Conservation (phyloP, 2,329 filamentous ascomycete species). For the Fusarium brachygibbosum region DNA sequence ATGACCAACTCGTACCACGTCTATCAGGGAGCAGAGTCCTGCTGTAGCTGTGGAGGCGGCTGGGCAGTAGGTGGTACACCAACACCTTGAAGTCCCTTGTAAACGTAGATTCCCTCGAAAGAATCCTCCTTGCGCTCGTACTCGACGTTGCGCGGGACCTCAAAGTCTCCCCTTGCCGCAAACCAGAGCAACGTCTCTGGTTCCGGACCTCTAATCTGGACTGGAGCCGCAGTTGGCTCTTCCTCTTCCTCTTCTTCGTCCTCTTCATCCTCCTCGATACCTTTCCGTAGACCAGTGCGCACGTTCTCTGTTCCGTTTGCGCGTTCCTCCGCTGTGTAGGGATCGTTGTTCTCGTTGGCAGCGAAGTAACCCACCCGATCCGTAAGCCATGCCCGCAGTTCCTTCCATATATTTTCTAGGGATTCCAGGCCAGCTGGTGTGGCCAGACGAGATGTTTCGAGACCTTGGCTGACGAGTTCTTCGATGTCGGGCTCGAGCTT, state of each 20-base stretch:
- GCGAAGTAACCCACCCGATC: slow-evolving; percentile 59
- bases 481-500: slow-evolving; percentile 85
- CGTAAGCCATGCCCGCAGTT: slow-evolving; percentile 58
- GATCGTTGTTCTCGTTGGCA: slow-evolving; percentile 64
- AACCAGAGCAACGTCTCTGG: slow-evolving; percentile 65
- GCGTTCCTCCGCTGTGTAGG: slow-evolving; percentile 80
- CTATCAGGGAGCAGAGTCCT: slow-evolving; percentile 34
- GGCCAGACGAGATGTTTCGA: slow-evolving; percentile 59
- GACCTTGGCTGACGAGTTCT: slow-evolving; percentile 76
- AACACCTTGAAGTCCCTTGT: slow-evolving; percentile 54
- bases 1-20: neutral
- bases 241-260: slow-evolving; percentile 21
- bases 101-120: slow-evolving; percentile 23
- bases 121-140: slow-evolving; percentile 54
- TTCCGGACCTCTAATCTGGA: slow-evolving; percentile 57
- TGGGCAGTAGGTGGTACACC: slow-evolving; percentile 50
- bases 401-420: slow-evolving; percentile 70
- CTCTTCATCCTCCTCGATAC: slow-evolving; percentile 68
- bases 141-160: slow-evolving; percentile 61
- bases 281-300: slow-evolving; percentile 75
- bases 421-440: slow-evolving; percentile 60
- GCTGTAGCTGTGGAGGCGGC: slow-evolving; percentile 15
- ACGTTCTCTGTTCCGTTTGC: slow-evolving; percentile 76
- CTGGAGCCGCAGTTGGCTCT: slow-evolving; percentile 9
- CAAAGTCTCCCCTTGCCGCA: slow-evolving; percentile 59